phyloP scores from a whole-genome alignment of 1,284 basidiomycete species.

The Pseudozyma pruni region DNA sequence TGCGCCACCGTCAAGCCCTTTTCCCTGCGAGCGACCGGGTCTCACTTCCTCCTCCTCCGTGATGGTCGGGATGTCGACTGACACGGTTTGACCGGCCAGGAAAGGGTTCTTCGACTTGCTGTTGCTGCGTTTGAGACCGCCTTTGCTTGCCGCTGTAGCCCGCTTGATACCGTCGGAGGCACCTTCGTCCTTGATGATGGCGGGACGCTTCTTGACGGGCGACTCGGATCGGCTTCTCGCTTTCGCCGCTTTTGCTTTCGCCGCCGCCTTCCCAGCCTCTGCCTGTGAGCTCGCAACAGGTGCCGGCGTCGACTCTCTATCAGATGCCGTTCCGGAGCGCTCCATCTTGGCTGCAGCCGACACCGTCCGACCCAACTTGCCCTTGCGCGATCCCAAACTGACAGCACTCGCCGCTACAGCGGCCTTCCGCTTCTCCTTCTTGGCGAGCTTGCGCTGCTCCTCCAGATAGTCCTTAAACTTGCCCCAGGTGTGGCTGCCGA shows the following conservation, averaged over 20 bases:
- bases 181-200: slow-evolving; percentile 1
- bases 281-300: slow-evolving; percentile 8
- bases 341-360: slow-evolving; percentile 45
- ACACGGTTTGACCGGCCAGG: slow-evolving; percentile 3
- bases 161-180: background rate
- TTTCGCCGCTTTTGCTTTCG: slow-evolving; percentile 13
- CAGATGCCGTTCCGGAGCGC: slow-evolving; percentile 9
- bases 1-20: slow-evolving; percentile 43
- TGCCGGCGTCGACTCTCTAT: slow-evolving; percentile 6
- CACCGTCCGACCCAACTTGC: slow-evolving; percentile 26
- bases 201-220: slow-evolving; percentile 30
- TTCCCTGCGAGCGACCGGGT: slow-evolving; percentile 24
- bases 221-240: slow-evolving; percentile 36
- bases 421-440: slow-evolving; percentile 37
- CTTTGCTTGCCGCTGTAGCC: background rate
- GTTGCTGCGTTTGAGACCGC: slow-evolving; percentile 28
- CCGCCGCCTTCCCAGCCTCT: slow-evolving; percentile 8
- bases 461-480: slow-evolving; percentile 37
- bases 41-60: slow-evolving; percentile 11
- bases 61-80: slow-evolving; percentile 31
- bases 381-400: slow-evolving; percentile 21
- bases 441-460: slow-evolving; percentile 38
- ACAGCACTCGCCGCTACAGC: slow-evolving; percentile 11
- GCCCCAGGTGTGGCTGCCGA: slow-evolving; percentile 32
- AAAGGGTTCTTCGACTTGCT: slow-evolving; percentile 38